These are phyloP conservation scores for Rhizopogon vesiculosus DNA, from an alignment of 768 basidiomycete genomes.

Conservation along the genomic window DNA sequence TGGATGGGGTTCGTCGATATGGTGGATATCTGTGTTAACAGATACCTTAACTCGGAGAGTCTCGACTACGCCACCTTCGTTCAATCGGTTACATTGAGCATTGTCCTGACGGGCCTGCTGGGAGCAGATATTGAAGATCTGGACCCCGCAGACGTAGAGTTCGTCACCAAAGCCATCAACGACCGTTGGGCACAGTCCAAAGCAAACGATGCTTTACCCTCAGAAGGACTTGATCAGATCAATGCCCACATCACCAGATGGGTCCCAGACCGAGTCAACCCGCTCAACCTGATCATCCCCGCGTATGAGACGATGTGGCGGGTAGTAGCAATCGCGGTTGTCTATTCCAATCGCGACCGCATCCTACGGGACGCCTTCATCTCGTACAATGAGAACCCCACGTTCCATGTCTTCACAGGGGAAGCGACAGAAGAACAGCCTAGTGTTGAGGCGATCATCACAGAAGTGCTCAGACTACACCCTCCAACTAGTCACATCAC, in stretches of 20 bases:
- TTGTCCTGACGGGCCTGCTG: constrained; percentile 35
- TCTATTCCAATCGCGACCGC: constrained; percentile 15
- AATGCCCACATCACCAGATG: constrained; percentile 35
- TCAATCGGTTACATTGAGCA: constrained; percentile 33
- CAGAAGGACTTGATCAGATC: constrained; percentile 15
- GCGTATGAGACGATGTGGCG: constrained; percentile 57
- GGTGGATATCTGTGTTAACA: constrained; percentile 7
- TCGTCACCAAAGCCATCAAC: constrained; percentile 38
- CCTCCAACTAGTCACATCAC: constrained; percentile 48
- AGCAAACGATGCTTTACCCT: constrained; percentile 22
- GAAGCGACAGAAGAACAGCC: constrained; percentile 8
- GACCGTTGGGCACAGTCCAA: constrained; percentile 34
- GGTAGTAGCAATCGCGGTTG: constrained; percentile 42
- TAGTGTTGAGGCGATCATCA: constrained; percentile 33
- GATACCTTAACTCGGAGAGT: background rate
- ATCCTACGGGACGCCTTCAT: constrained; percentile 19
- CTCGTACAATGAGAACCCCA: constrained; percentile 26
- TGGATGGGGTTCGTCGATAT: constrained; percentile 12
- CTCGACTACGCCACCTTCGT: constrained; percentile 31
- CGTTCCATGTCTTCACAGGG: constrained; percentile 20
- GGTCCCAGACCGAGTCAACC: constrained; percentile 26
- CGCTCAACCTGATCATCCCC: constrained; percentile 48
- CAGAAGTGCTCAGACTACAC: constrained; percentile 44
- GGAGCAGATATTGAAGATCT: constrained; percentile 24
- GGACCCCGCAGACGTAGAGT: constrained; percentile 25